Percentiles rank a stretch among this genome's conserved stretches.
These are phyloP conservation scores for Cucumis hystrix DNA, from an alignment of 306 rosid species.

Conservation along the genomic window DNA sequence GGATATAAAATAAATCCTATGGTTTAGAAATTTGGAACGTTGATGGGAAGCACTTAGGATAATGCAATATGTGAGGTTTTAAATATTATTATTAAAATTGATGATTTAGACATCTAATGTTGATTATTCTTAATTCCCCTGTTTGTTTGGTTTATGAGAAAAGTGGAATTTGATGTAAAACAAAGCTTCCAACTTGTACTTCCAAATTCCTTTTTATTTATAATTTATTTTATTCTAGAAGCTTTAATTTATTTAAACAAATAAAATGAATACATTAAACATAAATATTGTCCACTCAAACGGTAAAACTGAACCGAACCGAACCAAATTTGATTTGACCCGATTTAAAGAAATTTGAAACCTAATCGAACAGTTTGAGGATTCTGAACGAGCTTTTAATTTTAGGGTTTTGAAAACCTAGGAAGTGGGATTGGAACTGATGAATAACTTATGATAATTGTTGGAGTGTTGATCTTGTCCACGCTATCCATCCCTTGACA, in stretches of 20 bases:
- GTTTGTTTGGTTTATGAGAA: neutral
- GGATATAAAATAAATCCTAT: neutral
- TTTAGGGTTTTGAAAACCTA: no score
- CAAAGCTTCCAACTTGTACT: neutral
- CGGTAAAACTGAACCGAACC: no score
- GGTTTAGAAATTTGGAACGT: neutral
- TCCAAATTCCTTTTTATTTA: neutral
- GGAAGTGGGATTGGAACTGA: no score
- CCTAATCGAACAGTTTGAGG: no score
- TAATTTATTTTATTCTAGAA: neutral
- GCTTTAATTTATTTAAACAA: neutral
- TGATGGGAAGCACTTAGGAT: neutral
- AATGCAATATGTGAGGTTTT: neutral
- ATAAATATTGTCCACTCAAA: no score
- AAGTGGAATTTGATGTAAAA: neutral
- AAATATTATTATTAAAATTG: neutral
- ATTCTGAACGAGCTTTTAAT: no score
- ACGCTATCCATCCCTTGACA: no score
- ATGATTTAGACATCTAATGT: neutral
- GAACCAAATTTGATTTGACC: no score
- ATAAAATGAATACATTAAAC: no score
- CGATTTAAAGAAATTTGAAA: no score
- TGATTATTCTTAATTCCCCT: neutral
- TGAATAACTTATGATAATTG: no score
- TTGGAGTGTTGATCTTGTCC: no score